Conservation (phyloP, 1,139 yeast species). For the Arxiozyma slooffiae region DNA sequence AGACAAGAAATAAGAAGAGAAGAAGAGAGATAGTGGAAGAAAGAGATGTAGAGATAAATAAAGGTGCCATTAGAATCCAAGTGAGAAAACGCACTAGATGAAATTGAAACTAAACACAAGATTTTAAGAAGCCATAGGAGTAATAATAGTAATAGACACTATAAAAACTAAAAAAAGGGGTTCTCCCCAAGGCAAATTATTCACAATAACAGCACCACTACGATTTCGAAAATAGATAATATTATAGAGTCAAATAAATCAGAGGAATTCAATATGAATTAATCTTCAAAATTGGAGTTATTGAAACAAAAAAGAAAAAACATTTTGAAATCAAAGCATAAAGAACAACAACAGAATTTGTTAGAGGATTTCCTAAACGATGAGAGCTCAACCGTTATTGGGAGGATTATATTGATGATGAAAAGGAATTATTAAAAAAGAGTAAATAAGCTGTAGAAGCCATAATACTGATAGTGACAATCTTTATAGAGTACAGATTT, state of each 20-base stretch:
- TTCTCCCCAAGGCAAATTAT: not conserved
- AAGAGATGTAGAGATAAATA: not conserved
- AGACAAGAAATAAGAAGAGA: not conserved
- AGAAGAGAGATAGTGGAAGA: not conserved
- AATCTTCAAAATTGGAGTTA: conserved; percentile 9
- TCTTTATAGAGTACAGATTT: not conserved
- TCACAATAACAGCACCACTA: not conserved
- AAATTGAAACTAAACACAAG: conserved; percentile 2
- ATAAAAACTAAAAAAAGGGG: not conserved
- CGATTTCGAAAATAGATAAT: not conserved
- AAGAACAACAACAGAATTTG: conserved; percentile 23
- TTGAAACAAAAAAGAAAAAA: conserved; percentile 22
- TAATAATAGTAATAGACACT: not conserved
- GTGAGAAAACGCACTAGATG: conserved; percentile 17
- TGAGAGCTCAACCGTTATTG: conserved; percentile 18
- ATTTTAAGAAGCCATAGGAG: not conserved
- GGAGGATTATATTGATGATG: conserved; percentile 23
- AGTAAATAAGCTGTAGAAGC: conserved; percentile 1
- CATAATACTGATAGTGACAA: not conserved
- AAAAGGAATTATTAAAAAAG: conserved; percentile 9
- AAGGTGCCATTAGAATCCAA: conserved; percentile 16
- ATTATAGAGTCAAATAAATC: not conserved
- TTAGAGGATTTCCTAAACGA: conserved; percentile 24
- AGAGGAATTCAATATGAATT: too few relatives aligned
- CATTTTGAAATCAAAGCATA: conserved; percentile 18